Evolutionary conservation across 805 yeast genomes (phyloP).

Genomic region (Candida railenensis): DNA sequence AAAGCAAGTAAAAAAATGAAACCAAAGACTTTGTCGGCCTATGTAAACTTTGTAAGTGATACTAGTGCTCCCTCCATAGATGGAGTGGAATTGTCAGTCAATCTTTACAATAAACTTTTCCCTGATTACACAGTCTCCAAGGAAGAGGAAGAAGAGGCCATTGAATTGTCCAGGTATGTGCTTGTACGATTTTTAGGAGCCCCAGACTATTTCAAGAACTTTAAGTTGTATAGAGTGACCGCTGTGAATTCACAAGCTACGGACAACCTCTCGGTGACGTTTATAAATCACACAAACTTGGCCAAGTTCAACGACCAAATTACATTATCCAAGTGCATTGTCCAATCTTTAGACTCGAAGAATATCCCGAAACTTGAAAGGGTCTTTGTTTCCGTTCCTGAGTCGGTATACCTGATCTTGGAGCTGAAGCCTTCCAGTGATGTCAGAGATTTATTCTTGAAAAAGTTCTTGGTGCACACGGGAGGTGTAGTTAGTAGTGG

Average conservation of each 20-base stretch:
- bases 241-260: conserved; percentile 16
- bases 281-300: conserved; percentile 39
- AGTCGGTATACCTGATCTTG: conserved; percentile 35
- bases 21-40: conserved; percentile 21
- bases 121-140: conserved; percentile 14
- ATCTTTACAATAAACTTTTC: conserved; percentile 31
- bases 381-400: conserved; percentile 49
- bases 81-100: conserved; percentile 30
- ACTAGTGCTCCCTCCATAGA: conserved; percentile 24
- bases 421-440: conserved; percentile 27
- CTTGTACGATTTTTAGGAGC: conserved; percentile 39
- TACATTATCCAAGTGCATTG: conserved; percentile 40
- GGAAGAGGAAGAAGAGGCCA: conserved; percentile 3
- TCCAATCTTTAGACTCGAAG: conserved; percentile 30
- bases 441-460: conserved; percentile 33
- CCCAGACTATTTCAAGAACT: conserved; percentile 32
- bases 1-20: not conserved
- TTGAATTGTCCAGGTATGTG: conserved; percentile 20
- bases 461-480: conserved; percentile 18
- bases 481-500: conserved; percentile 39
- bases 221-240: conserved; percentile 35
- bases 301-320: conserved; percentile 33
- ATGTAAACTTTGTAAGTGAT: conserved; percentile 32
- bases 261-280: conserved; percentile 27
- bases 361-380: conserved; percentile 41